Evolutionary conservation across 2,329 filamentous ascomycete genomes (phyloP).

Genomic region (Coniochaeta pulveracea): DNA sequence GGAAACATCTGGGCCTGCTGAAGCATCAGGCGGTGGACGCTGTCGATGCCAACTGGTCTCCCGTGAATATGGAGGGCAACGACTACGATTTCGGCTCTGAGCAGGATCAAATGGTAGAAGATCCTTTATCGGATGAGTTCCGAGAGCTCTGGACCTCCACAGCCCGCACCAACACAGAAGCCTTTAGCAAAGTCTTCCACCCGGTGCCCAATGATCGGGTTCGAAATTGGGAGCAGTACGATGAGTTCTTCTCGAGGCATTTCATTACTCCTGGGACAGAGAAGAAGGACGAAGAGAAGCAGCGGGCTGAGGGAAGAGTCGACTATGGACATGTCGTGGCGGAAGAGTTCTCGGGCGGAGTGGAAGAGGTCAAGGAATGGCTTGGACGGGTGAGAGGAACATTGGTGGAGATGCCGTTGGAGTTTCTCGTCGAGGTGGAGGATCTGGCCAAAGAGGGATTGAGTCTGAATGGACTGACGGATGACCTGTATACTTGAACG

Average conservation of each 20-base stretch:
- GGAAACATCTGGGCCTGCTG: conserved; percentile 81
- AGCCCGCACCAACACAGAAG: conserved; percentile 67
- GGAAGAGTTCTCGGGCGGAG: conserved; percentile 60
- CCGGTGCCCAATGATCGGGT: conserved; percentile 59
- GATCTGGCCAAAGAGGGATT: conserved; percentile 80
- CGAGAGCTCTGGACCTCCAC: conserved; percentile 60
- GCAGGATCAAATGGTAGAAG: conserved; percentile 57
- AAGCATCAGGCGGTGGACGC: conserved; percentile 59
- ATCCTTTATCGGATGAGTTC: conserved; percentile 62
- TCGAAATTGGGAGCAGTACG: conserved; percentile 61
- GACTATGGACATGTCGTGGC: conserved; percentile 81
- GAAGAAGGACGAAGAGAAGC: conserved; percentile 26
- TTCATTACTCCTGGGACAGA: conserved; percentile 47
- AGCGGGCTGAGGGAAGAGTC: conserved; percentile 47
- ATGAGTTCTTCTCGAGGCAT: conserved; percentile 55
- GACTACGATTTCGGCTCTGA: conserved; percentile 60
- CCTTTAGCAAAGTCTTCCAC: conserved; percentile 76
- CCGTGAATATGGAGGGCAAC: conserved; percentile 58
- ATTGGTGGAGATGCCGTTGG: conserved; percentile 80
- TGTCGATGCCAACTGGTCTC: conserved; percentile 65
- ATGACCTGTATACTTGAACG: conserved; percentile 55
- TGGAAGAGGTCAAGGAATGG: conserved; percentile 60
- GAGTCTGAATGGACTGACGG: conserved; percentile 58
- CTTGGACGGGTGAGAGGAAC: conserved; percentile 56
- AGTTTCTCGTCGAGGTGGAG: conserved; percentile 70